phyloP scores from a whole-genome alignment of 2,329 filamentous ascomycete species.

The Chrysoporthe cubensis region DNA sequence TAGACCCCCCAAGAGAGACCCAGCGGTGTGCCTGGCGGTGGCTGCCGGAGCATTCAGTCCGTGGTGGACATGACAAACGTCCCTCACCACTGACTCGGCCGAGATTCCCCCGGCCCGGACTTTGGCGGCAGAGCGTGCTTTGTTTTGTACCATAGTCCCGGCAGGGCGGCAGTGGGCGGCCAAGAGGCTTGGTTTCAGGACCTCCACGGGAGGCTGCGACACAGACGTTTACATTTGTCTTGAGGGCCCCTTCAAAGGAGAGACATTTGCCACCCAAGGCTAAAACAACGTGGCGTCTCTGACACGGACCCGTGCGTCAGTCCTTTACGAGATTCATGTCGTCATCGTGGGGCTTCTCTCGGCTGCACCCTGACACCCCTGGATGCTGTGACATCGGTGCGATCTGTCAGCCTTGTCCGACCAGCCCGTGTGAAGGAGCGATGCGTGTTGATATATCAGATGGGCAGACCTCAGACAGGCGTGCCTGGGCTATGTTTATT shows the following conservation, averaged over 20 bases:
- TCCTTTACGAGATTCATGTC: not conserved
- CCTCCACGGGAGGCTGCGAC: not conserved
- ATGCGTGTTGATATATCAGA: not conserved
- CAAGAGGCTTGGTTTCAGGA: not conserved
- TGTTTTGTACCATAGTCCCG: not conserved
- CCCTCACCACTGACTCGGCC: not conserved
- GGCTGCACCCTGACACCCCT: not conserved
- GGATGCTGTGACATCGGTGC: not conserved
- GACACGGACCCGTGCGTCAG: not conserved
- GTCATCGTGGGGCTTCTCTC: not conserved
- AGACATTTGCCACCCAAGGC: not conserved
- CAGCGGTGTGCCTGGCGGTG: not conserved
- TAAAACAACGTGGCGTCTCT: not conserved
- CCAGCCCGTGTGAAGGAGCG: not conserved
- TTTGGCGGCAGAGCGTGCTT: not conserved
- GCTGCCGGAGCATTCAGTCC: conserved; percentile 9
- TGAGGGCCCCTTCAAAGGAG: not conserved
- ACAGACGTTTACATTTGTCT: not conserved
- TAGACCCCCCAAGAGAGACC: not conserved
- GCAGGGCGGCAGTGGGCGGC: not conserved
- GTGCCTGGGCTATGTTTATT: not conserved
- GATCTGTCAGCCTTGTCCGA: not conserved
- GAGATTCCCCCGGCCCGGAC: not conserved
- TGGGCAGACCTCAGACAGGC: not conserved
- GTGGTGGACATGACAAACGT: not conserved